A percentile compares a stretch with the other conserved stretches of the same genome.
These are phyloP conservation scores for Yamadazyma sp. DNA, from an alignment of 805 yeast genomes.

Conservation along the genomic window DNA sequence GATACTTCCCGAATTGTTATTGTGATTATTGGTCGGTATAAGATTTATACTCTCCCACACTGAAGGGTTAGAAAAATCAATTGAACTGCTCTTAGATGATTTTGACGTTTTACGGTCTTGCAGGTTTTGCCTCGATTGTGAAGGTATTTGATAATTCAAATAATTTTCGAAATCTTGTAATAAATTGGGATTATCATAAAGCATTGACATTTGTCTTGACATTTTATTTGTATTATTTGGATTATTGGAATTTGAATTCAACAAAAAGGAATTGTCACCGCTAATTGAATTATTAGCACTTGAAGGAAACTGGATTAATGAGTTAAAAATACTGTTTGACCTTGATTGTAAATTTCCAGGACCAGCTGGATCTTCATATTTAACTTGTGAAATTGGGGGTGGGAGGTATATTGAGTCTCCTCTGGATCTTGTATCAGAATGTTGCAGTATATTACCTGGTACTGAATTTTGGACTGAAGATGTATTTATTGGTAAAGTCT, in stretches of 20 bases:
- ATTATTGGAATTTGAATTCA: no score
- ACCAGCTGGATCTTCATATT: conserved; percentile 11
- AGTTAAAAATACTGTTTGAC: conserved; percentile 38
- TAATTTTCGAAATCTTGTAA: conserved; percentile 32
- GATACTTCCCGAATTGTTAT: conserved; percentile 18
- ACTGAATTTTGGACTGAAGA: no score
- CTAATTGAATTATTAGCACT: conserved; percentile 30
- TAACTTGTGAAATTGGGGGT: conserved; percentile 26
- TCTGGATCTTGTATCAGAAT: no score
- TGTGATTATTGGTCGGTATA: neutral
- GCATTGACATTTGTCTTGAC: conserved; percentile 18
- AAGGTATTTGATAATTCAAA: conserved; percentile 15
- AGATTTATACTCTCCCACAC: conserved; percentile 25
- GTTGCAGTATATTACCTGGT: no score
- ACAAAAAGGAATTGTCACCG: conserved; percentile 20
- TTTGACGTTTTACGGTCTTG: conserved; percentile 16
- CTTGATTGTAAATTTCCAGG: conserved; percentile 19
- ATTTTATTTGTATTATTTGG: conserved; percentile 9
- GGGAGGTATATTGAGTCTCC: conserved; percentile 39
- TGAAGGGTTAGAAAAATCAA: conserved; percentile 20
- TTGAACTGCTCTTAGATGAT: conserved; percentile 23
- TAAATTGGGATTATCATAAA: conserved; percentile 15
- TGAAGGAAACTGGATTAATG: conserved; percentile 36
- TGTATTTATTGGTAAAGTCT: conserved; percentile 1
- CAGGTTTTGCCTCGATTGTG: conserved; percentile 14